phyloP scores from a whole-genome alignment of 2,329 filamentous ascomycete species.

The Penicillium sp. region DNA sequence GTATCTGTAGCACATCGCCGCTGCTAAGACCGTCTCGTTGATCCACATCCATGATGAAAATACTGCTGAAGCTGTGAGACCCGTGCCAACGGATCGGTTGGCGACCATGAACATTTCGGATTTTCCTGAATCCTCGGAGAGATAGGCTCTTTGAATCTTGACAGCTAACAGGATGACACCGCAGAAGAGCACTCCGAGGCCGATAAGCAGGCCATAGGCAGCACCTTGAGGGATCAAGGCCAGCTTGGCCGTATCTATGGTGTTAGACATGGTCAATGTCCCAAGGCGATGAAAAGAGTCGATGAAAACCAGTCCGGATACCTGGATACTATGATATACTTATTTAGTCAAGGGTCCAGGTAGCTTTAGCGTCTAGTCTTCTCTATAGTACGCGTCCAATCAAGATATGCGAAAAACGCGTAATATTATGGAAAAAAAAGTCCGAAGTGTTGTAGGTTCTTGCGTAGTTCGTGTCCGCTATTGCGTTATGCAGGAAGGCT shows the following conservation, averaged over 20 bases:
- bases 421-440: not conserved
- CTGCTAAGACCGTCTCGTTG: slow-evolving; percentile 38
- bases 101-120: slow-evolving; percentile 47
- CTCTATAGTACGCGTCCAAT: not conserved
- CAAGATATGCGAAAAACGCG: not conserved
- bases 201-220: slow-evolving; percentile 51
- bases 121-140: slow-evolving; percentile 35
- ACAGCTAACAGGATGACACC: slow-evolving; percentile 49
- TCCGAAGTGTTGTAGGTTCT: not conserved
- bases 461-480: not conserved
- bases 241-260: slow-evolving; percentile 20
- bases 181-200: slow-evolving; percentile 50
- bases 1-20: slow-evolving; percentile 36
- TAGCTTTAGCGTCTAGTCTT: not conserved
- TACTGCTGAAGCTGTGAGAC: slow-evolving; percentile 39
- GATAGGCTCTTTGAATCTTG: slow-evolving; percentile 43
- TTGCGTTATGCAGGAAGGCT: not conserved
- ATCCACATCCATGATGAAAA: slow-evolving; percentile 45
- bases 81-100: slow-evolving; percentile 38
- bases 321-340: not conserved
- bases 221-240: slow-evolving; percentile 30
- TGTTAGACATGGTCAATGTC: slow-evolving; percentile 12
- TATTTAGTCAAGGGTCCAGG: not conserved
- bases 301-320: not conserved
- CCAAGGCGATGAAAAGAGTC: not conserved